Conservation (phyloP, 768 basidiomycete genomes). For the Serendipita sp. region DNA sequence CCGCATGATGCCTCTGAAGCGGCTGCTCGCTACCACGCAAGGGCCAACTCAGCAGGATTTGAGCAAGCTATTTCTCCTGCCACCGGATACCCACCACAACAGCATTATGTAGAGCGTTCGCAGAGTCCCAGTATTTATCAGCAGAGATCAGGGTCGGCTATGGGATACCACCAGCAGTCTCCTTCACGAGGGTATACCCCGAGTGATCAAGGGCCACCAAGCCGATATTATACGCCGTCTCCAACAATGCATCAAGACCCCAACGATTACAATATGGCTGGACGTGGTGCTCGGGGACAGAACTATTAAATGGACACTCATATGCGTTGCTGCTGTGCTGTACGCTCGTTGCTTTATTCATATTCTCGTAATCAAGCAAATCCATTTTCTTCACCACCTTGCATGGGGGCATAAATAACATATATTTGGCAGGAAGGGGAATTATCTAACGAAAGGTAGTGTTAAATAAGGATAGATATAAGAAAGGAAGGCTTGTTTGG, state of each 20-base stretch:
- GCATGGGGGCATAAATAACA: too few relatives aligned
- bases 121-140: neutral
- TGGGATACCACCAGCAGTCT: neutral
- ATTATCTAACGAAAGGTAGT: too few relatives aligned
- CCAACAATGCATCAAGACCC: neutral
- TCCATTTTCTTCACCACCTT: too few relatives aligned
- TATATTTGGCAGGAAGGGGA: too few relatives aligned
- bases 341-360: too few relatives aligned
- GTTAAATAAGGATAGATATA: too few relatives aligned
- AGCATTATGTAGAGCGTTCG: neutral
- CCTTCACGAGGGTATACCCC: neutral
- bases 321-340: too few relatives aligned
- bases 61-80: neutral
- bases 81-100: neutral
- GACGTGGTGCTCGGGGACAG: neutral
- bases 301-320: neutral
- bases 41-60: slow-evolving; percentile 1
- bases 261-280: neutral
- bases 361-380: too few relatives aligned
- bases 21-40: neutral
- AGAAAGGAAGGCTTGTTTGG: too few relatives aligned
- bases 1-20: neutral
- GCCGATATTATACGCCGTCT: neutral
- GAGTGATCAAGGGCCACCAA: neutral
- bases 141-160: neutral